Evolutionary conservation across 2,329 filamentous ascomycete genomes (phyloP).

Genomic region (Paracamarosporium sp.): DNA sequence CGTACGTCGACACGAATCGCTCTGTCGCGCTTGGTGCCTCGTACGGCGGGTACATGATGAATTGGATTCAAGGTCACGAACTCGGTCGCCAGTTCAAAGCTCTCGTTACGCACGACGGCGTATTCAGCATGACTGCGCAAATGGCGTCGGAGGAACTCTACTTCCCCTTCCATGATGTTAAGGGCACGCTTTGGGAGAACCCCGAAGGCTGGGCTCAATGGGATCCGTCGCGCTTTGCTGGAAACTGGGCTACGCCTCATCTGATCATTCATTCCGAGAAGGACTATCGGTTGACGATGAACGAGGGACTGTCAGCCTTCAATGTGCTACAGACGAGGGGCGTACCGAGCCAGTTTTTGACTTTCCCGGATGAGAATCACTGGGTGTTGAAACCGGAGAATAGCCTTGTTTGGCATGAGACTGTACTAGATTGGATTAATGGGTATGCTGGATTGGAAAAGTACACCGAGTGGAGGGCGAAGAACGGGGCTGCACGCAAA

Average conservation of each 20-base stretch:
- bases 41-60: slow-evolving; percentile 56
- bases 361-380: slow-evolving; percentile 81
- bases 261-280: slow-evolving; percentile 89
- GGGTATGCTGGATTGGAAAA: slow-evolving; percentile 61
- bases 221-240: slow-evolving; percentile 63
- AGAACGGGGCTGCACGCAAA: neutral
- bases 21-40: slow-evolving; percentile 76
- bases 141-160: slow-evolving; percentile 60
- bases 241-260: slow-evolving; percentile 85
- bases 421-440: slow-evolving; percentile 81
- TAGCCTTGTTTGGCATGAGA: slow-evolving; percentile 85
- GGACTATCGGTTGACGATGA: slow-evolving; percentile 86
- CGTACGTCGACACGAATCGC: slow-evolving; percentile 71
- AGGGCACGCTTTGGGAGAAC: slow-evolving; percentile 44
- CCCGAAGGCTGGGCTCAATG: slow-evolving; percentile 61
- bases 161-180: slow-evolving; percentile 57
- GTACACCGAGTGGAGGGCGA: slow-evolving; percentile 38
- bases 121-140: slow-evolving; percentile 69
- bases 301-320: slow-evolving; percentile 84
- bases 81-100: slow-evolving; percentile 87
- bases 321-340: slow-evolving; percentile 80
- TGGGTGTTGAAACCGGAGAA: slow-evolving; percentile 95
- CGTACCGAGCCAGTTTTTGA: slow-evolving; percentile 78
- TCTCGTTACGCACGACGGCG: slow-evolving; percentile 86
- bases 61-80: slow-evolving; percentile 90